Percentiles rank a stretch among this genome's conserved stretches.
These are phyloP conservation scores for Penicillium sp. DNA, from an alignment of 2,329 filamentous ascomycete genomes.

Conservation along the genomic window DNA sequence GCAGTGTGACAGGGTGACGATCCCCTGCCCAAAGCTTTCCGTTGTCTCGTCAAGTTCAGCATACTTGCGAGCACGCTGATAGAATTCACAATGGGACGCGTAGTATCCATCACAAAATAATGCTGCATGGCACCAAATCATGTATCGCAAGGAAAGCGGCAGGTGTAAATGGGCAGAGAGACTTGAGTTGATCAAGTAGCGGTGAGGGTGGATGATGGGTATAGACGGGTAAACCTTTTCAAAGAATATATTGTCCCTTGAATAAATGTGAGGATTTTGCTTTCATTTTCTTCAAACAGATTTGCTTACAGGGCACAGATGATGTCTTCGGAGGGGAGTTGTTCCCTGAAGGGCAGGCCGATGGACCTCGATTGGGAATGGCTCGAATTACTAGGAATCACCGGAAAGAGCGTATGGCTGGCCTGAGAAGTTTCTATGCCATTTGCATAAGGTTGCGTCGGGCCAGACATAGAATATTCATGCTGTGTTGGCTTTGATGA, in stretches of 20 bases:
- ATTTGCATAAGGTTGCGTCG: background rate
- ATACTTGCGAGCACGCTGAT: constrained; percentile 86
- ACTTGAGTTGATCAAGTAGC: background rate
- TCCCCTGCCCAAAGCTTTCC: constrained; percentile 84
- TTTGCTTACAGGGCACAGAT: background rate
- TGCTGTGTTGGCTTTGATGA: background rate
- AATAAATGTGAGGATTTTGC: background rate
- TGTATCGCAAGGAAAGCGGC: background rate
- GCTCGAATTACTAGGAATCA: background rate
- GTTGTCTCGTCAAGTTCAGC: constrained; percentile 62
- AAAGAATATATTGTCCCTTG: background rate
- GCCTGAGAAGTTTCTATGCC: background rate
- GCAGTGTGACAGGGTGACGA: constrained; percentile 81
- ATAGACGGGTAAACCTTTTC: background rate
- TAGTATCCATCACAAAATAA: background rate
- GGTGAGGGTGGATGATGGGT: background rate
- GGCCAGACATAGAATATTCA: background rate
- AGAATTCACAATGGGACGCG: constrained; percentile 56
- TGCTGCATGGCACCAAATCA: background rate
- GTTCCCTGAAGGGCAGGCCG: background rate
- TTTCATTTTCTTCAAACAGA: background rate
- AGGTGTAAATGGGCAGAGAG: background rate
- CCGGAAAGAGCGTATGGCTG: background rate
- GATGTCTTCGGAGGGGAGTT: background rate
- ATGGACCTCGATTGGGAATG: background rate